phyloP scores from a whole-genome alignment of 495 filamentous ascomycete species.

The Lasiosphaeria hispida region DNA sequence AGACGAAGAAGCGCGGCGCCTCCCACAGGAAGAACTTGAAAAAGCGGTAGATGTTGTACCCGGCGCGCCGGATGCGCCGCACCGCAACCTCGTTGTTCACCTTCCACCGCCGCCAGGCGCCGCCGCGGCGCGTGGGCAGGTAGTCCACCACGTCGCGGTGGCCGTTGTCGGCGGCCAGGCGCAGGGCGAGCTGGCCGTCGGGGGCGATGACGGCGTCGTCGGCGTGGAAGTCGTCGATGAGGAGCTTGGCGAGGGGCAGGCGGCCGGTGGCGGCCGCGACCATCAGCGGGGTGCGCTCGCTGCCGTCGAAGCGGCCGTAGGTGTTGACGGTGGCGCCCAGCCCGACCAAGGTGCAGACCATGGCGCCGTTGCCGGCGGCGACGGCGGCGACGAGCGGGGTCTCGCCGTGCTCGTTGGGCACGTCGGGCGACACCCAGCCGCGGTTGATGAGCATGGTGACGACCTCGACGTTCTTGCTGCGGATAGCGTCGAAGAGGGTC shows the following conservation, averaged over 20 bases:
- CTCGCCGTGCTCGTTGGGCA: conserved; percentile 17
- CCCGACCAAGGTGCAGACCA: conserved; percentile 30
- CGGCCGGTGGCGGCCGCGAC: conserved; percentile 26
- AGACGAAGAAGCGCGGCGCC: conserved; percentile 33
- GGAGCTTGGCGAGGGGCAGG: conserved; percentile 25
- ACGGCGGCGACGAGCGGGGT: conserved; percentile 41
- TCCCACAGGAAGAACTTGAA: conserved; percentile 28
- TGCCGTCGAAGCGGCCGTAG: conserved; percentile 4
- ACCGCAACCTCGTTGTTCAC: conserved; percentile 22
- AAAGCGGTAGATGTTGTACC: conserved; percentile 21
- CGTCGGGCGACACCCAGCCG: conserved; percentile 31
- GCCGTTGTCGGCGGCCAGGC: conserved; percentile 27
- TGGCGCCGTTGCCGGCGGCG: conserved; percentile 24
- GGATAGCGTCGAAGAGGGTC: conserved; percentile 24
- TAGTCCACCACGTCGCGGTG: conserved; percentile 32
- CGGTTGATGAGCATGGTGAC: conserved; percentile 18
- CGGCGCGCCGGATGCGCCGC: conserved; percentile 20
- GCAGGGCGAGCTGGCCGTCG: conserved; percentile 31
- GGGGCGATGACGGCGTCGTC: conserved; percentile 30
- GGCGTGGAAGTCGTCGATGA: conserved; percentile 24
- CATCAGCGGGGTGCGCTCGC: conserved; percentile 34
- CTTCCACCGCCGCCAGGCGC: conserved; percentile 32
- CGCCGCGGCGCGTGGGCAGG: conserved; percentile 30
- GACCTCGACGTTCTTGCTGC: conserved; percentile 18
- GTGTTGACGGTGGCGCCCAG: conserved; percentile 32